Conservation (phyloP, 495 filamentous ascomycete species). For the Xylaria bambusicola region DNA sequence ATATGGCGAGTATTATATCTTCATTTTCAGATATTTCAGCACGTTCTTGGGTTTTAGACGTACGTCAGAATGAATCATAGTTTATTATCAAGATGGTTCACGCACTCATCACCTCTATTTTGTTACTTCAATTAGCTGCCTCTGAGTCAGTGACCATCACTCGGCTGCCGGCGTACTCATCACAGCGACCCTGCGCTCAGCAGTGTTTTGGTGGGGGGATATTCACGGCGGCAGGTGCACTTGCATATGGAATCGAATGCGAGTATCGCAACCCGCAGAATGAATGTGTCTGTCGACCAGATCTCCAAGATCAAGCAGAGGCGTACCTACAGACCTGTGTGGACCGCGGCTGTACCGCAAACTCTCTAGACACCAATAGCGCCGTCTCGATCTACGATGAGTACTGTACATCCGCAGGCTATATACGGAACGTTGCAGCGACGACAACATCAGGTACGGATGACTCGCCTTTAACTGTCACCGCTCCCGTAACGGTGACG, state of each 20-base stretch:
- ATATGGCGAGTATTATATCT: no score
- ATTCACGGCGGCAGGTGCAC: not conserved
- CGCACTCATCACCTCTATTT: not conserved
- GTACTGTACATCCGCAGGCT: constrained; percentile 22
- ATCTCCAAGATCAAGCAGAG: constrained; percentile 8
- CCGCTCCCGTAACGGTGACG: constrained; percentile 15
- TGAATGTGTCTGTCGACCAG: constrained; percentile 15
- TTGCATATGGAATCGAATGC: constrained; percentile 2
- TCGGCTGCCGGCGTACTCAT: not conserved
- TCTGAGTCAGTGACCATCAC: not conserved
- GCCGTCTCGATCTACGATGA: constrained; percentile 21
- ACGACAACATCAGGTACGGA: constrained; percentile 17
- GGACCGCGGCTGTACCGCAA: not conserved
- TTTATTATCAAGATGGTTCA: not conserved
- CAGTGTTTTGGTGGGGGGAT: not conserved
- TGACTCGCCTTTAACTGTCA: constrained; percentile 13
- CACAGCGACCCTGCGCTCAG: constrained; percentile 11
- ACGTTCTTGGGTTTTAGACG: not conserved
- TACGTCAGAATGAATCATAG: not conserved
- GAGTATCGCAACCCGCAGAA: constrained; percentile 1
- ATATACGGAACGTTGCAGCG: not conserved
- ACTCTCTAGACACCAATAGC: constrained; percentile 13
- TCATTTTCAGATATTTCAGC: no score
- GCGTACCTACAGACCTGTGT: constrained; percentile 11
- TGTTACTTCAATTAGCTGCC: not conserved